A percentile compares a stretch with the other conserved stretches of the same genome.
Evolutionary conservation across 2,329 filamentous ascomycete genomes (phyloP).

Genomic region (Aureobasidium vineae): DNA sequence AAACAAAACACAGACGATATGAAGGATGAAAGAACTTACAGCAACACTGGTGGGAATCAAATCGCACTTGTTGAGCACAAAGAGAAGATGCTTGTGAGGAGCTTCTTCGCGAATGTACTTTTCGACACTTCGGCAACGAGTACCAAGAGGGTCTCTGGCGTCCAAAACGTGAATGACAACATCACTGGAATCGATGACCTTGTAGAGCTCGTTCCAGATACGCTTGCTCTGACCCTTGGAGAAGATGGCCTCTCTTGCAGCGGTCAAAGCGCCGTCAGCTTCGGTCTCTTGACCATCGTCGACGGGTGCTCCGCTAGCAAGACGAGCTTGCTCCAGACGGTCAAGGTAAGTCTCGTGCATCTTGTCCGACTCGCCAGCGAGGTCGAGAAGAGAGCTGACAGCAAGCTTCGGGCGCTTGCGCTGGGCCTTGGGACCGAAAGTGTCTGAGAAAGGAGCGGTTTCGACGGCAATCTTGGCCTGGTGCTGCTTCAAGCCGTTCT

Average conservation of each 20-base stretch:
- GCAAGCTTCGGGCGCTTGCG: conserved; percentile 88
- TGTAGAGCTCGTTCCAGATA: conserved; percentile 92
- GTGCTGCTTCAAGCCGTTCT: conserved; percentile 87
- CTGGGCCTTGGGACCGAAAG: conserved; percentile 91
- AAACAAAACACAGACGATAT: conserved; percentile 28
- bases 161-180: conserved; percentile 95
- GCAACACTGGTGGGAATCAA: conserved; percentile 88
- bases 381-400: conserved; percentile 75
- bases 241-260: conserved; percentile 70
- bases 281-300: conserved; percentile 42
- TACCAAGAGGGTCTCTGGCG: conserved; percentile 84
- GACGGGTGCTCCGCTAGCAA: conserved; percentile 69
- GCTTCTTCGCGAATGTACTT: conserved; percentile 93
- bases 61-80: conserved; percentile 88
- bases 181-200: conserved; percentile 93
- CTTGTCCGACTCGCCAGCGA: conserved; percentile 75
- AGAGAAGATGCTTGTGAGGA: conserved; percentile 92
- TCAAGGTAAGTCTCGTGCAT: conserved; percentile 81
- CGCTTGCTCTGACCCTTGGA: conserved; percentile 92
- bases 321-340: conserved; percentile 71
- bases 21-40: conserved; percentile 65
- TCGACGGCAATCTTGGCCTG: conserved; percentile 92
- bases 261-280: conserved; percentile 45
- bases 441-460: conserved; percentile 78
- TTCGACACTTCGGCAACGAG: conserved; percentile 83